Base-by-base conservation (phyloP, 345 rosid genomes). In the Hypericum perforatum region DNA sequence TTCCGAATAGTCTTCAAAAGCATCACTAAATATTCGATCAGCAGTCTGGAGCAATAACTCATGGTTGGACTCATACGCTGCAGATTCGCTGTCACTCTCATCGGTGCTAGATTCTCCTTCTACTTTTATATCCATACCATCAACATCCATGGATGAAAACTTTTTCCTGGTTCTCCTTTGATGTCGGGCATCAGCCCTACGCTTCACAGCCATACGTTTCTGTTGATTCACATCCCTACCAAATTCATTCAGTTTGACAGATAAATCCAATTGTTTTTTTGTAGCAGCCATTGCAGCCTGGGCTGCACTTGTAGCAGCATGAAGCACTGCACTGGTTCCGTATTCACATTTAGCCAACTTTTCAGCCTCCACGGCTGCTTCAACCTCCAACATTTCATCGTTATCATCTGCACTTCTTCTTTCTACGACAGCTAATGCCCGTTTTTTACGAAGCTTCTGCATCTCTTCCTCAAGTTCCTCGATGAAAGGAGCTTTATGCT, bases 81-180 rank as follows among this genome's bases (percentile, higher is more conserved):
- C 72, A 68, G 69, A 75, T 68, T 91, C 98, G 67, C 82, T 76
- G 64, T 91, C 95, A 57, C 98, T 91, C 75, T 91, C 96, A 73
- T 92, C 98, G 41, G 94, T 83, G 78, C 94, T 88, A 6, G 95
- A 88, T 76, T 91, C 98, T 59, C 96, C 98, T 77, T 91, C 98
- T 66, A 83, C 56, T 78, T 81, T 87, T 64, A 61, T 74, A 65
- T 64, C 58, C 41, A 84, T 56, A 62, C 60, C 52, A 32, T 87
- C 90, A 29, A 80, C 39, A 57, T 85, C 82, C 95, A 87, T 74
- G 54, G 78, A 77, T 56, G 82, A 79, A 43, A 78, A 60, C 63
- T 82, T 75, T 74, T 78, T 87, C 16, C 43, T 78, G 60, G 79
- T 70, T 70, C 76, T 90, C 78, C 86, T 77, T 43, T 62, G 70